phyloP scores from a whole-genome alignment of 2,329 filamentous ascomycete species.

The Cladosporium sp. region DNA sequence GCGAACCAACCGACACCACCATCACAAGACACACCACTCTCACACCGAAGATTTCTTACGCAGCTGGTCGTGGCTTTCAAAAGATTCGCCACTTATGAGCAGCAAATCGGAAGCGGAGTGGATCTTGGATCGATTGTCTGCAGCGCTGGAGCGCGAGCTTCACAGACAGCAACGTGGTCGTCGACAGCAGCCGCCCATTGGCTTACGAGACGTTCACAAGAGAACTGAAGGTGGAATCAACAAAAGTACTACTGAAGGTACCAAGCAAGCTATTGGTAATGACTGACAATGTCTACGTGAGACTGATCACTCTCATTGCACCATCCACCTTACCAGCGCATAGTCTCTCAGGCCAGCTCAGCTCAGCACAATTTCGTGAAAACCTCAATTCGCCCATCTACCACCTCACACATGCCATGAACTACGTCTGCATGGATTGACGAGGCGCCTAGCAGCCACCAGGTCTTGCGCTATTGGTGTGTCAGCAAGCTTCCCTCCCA shows the following conservation, averaged over 20 bases:
- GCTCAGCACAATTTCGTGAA: not conserved
- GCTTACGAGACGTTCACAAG: slow-evolving; percentile 30
- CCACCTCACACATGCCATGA: not conserved
- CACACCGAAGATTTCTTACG: not conserved
- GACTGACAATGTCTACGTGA: not conserved
- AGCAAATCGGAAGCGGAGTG: slow-evolving; percentile 70
- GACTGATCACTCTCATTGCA: not conserved
- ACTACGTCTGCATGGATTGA: not conserved
- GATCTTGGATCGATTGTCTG: slow-evolving; percentile 67
- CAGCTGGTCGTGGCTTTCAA: slow-evolving; percentile 74
- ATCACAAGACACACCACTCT: not conserved
- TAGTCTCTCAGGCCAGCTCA: not conserved
- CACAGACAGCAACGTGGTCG: slow-evolving; percentile 35
- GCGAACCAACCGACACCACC: not conserved
- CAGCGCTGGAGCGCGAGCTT: slow-evolving; percentile 57
- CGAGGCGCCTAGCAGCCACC: not conserved
- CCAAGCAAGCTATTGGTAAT: not conserved
- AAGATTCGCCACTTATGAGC: slow-evolving; percentile 69
- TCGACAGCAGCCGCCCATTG: slow-evolving; percentile 35
- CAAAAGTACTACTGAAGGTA: not conserved
- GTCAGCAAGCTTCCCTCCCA: not conserved
- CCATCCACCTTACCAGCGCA: not conserved
- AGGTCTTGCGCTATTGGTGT: not conserved
- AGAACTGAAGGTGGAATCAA: not conserved
- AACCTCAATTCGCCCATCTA: not conserved